Evolutionary conservation across 257 asterid species (phyloP).

Genomic region (Lycium barbarum): DNA sequence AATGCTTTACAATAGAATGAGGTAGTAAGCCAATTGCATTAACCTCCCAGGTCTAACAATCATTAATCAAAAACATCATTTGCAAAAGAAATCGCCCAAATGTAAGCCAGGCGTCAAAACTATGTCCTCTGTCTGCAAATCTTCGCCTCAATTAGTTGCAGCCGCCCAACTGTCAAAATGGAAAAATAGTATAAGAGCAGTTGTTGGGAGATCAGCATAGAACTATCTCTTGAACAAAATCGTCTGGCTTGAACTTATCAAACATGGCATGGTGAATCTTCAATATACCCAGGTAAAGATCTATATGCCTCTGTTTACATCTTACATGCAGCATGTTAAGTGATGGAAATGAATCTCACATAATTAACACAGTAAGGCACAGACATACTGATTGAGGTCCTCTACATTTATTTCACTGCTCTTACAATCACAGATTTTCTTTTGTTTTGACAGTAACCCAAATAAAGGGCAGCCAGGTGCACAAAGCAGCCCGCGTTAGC

Average conservation of each 20-base stretch:
- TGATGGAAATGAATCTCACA: background rate
- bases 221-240: background rate
- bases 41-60: background rate
- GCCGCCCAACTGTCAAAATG: constrained; percentile 10
- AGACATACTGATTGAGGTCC: background rate
- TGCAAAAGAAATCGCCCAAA: background rate
- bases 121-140: background rate
- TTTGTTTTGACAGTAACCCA: background rate
- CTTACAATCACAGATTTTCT: background rate
- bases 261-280: background rate
- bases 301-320: background rate
- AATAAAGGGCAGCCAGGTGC: too few species aligned
- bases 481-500: too few species aligned
- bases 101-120: background rate
- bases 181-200: background rate
- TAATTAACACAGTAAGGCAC: background rate
- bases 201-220: background rate
- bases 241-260: background rate
- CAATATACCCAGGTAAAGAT: background rate
- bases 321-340: background rate
- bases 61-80: background rate
- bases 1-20: background rate
- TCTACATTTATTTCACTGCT: background rate
- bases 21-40: background rate
- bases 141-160: background rate